A percentile compares a stretch with the other conserved stretches of the same genome.
These are phyloP conservation scores for Yarrowia sp. DNA, from an alignment of 805 yeast genomes.

Conservation along the genomic window DNA sequence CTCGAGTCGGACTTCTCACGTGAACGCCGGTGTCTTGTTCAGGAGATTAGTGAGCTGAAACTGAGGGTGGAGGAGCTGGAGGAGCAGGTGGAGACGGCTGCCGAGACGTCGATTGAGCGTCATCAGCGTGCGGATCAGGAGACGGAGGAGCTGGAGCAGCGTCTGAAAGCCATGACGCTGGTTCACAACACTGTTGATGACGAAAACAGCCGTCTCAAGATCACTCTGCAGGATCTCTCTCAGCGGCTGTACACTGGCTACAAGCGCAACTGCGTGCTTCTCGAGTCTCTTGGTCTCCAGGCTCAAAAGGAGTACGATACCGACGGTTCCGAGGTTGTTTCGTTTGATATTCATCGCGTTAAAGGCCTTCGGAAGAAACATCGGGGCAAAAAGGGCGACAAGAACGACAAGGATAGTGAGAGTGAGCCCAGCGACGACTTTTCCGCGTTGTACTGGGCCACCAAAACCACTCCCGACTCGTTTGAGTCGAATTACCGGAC, in stretches of 20 bases:
- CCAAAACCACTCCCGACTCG: constrained; percentile 32
- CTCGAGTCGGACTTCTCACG: constrained; percentile 57
- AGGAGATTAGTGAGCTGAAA: constrained; percentile 51
- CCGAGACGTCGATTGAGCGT: constrained; percentile 28
- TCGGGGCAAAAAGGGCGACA: constrained; percentile 1
- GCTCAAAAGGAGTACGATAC: constrained; percentile 37
- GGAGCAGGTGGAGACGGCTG: constrained; percentile 43
- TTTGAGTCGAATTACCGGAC: constrained; percentile 28
- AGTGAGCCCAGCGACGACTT: constrained; percentile 21
- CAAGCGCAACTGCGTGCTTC: constrained; percentile 49
- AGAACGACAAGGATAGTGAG: constrained; percentile 4
- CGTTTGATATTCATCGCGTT: constrained; percentile 55
- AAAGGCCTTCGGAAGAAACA: constrained; percentile 50
- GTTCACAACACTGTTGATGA: constrained; percentile 34
- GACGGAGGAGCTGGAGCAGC: constrained; percentile 46
- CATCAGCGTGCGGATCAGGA: constrained; percentile 31
- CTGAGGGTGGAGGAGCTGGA: constrained; percentile 51
- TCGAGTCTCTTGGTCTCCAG: constrained; percentile 71
- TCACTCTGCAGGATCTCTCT: constrained; percentile 44
- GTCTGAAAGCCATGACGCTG: constrained; percentile 37
- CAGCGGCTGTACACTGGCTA: constrained; percentile 41
- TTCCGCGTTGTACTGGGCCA: constrained; percentile 50
- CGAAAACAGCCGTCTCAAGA: constrained; percentile 29
- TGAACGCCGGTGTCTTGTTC: constrained; percentile 51
- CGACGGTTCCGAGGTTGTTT: constrained; percentile 45